Evolutionary conservation across 2,329 filamentous ascomycete genomes (phyloP), one percentile per base, ranked within the genome.

Genomic region (Xylariaceae sp.): DNA sequence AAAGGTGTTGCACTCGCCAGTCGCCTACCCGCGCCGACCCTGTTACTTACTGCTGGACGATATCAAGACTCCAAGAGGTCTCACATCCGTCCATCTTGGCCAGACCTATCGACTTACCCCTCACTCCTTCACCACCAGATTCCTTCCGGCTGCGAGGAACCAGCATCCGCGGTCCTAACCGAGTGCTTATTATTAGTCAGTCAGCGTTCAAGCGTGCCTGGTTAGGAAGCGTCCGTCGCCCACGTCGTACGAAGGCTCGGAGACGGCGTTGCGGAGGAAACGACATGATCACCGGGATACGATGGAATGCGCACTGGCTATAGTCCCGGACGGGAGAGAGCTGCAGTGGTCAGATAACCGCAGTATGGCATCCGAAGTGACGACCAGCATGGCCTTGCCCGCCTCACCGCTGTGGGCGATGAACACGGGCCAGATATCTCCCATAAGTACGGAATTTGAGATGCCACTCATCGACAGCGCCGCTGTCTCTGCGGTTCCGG

Each of bases 401-500:
- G 50, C 53, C n/a, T 57, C 57, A 23, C 53, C 58, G 15, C 43
- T 57, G 28, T 65, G 63, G 63, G 35, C 57, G 37, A 48, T 59
- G 31, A 62, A 61, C 22, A 60, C 61, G 10, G 65, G 67, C 27
- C 71, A 72, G 44, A 52, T 74, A 36, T 75, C 72, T 23, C 71
- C 71, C 25, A 60, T 68, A 45, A 75, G 70, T 53, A 65, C 65
- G 37, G 64, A 61, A 40, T 60, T 70, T 50, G 67, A 72, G 26
- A 53, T 61, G 22, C 36, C 53, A 6, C 34, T 47, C 45, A 36
- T 58, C 45, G 28, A 48, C 45, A 43, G 46, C 28, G 43, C 62
- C 29, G 56, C 62, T 19, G 55, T 54, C n/a, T 61, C 62, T 13
- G 51, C 58, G 17, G 56, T 61, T 8, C 60, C 64, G 17, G 57